Conservation (phyloP, 495 filamentous ascomycete genomes). For the Ramalina peruviana region DNA sequence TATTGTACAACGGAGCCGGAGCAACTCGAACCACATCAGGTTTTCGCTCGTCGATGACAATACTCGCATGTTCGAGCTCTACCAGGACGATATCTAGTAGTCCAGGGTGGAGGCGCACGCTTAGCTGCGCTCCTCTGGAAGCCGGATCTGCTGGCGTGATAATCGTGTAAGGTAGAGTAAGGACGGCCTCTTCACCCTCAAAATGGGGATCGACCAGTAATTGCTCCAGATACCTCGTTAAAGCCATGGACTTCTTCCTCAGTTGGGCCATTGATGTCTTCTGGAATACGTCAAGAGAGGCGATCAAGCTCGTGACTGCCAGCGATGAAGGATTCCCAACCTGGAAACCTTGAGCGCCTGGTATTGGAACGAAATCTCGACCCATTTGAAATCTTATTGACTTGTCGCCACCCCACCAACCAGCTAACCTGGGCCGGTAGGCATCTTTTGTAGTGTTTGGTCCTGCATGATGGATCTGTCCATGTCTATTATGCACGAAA, state of each 20-base stretch:
- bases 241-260: conserved; percentile 54
- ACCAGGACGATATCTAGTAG: conserved; percentile 58
- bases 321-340: conserved; percentile 47
- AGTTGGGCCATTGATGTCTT: conserved; percentile 55
- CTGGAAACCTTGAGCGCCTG: conserved; percentile 49
- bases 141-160: conserved; percentile 65
- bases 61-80: conserved; percentile 49
- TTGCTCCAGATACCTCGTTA: conserved; percentile 73
- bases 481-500: conserved; percentile 74
- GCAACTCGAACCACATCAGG: conserved; percentile 90
- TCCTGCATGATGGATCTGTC: conserved; percentile 32
- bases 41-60: conserved; percentile 78
- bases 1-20: conserved; percentile 83
- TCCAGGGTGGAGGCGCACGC: conserved; percentile 50
- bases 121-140: conserved; percentile 78
- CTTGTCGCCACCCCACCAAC: conserved; percentile 86
- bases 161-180: conserved; percentile 45
- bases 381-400: conserved; percentile 63
- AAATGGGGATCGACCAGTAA: conserved; percentile 38
- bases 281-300: conserved; percentile 67
- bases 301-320: conserved; percentile 51
- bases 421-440: conserved; percentile 50
- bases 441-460: conserved; percentile 20
- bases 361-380: conserved; percentile 54
- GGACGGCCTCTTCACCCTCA: conserved; percentile 24